Conservation (phyloP, 164 flowering plant genomes). For the Stephania japonica region DNA sequence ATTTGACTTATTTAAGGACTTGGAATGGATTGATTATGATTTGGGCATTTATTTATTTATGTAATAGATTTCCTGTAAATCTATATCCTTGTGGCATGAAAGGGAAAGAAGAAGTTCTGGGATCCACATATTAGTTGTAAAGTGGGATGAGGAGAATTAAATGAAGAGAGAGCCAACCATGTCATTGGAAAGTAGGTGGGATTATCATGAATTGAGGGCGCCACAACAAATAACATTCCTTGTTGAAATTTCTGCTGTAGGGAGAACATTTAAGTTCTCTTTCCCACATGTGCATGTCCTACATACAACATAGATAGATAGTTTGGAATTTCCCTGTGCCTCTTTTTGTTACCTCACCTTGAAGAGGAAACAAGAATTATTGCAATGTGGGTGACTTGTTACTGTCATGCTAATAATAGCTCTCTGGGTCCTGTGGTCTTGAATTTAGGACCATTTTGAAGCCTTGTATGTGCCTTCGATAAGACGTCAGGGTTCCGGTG, state of each 20-base stretch:
- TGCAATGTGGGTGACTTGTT: neutral
- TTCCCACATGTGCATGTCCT: neutral
- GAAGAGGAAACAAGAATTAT: neutral
- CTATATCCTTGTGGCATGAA: conserved; percentile 14
- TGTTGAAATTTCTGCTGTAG: neutral
- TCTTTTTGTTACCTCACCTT: neutral
- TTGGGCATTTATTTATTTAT: conserved; percentile 5
- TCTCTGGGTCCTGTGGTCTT: neutral
- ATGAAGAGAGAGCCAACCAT: conserved; percentile 13
- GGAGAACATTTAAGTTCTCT: neutral
- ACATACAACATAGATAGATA: neutral
- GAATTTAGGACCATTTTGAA: neutral
- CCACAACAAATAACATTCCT: conserved; percentile 22
- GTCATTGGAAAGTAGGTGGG: conserved; percentile 6
- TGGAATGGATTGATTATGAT: neutral
- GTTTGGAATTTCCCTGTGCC: neutral
- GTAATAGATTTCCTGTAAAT: conserved; percentile 3
- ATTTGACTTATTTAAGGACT: neutral
- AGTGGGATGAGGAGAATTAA: conserved; percentile 22
- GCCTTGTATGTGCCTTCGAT: neutral
- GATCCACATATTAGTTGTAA: conserved; percentile 20
- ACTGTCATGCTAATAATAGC: neutral
- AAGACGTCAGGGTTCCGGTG: neutral
- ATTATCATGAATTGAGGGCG: conserved; percentile 10
- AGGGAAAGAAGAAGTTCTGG: conserved; percentile 11